Percentiles rank a stretch among this genome's conserved stretches.
Evolutionary conservation across 2,329 filamentous ascomycete genomes (phyloP).

Genomic region (Diaporthe sp.): DNA sequence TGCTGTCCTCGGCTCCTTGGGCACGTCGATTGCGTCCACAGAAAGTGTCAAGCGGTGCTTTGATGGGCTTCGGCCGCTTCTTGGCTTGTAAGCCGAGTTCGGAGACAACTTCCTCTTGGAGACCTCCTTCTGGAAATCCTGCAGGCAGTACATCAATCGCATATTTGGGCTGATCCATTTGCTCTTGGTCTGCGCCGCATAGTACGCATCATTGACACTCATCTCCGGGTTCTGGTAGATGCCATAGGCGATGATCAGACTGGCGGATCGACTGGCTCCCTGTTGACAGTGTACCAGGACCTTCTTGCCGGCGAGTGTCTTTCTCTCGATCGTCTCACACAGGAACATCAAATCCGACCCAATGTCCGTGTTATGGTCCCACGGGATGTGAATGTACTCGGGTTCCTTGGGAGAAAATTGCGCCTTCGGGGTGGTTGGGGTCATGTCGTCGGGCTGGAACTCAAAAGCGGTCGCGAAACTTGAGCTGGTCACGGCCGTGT

Average conservation of each 20-base stretch:
- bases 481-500: conserved; percentile 69
- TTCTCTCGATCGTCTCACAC: conserved; percentile 81
- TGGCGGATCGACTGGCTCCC: conserved; percentile 86
- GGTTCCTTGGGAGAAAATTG: conserved; percentile 65
- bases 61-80: conserved; percentile 67
- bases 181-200: conserved; percentile 83
- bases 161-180: conserved; percentile 93
- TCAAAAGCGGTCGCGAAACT: conserved; percentile 75
- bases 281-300: conserved; percentile 89
- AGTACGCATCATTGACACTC: conserved; percentile 86
- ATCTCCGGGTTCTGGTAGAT: conserved; percentile 82
- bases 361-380: conserved; percentile 92
- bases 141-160: conserved; percentile 90
- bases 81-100: conserved; percentile 62
- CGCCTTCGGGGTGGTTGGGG: conserved; percentile 72
- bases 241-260: conserved; percentile 88
- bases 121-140: conserved; percentile 81
- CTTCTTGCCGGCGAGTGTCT: conserved; percentile 80
- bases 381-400: conserved; percentile 89
- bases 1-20: conserved; percentile 72
- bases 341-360: conserved; percentile 81
- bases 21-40: conserved; percentile 67
- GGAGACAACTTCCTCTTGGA: conserved; percentile 62
- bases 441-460: conserved; percentile 60
- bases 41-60: conserved; percentile 74